Percentiles rank a stretch among this genome's conserved stretches.
Evolutionary conservation across 108 stramenopile genomes (phyloP).

Genomic region (Fragilariopsis cylindrus): DNA sequence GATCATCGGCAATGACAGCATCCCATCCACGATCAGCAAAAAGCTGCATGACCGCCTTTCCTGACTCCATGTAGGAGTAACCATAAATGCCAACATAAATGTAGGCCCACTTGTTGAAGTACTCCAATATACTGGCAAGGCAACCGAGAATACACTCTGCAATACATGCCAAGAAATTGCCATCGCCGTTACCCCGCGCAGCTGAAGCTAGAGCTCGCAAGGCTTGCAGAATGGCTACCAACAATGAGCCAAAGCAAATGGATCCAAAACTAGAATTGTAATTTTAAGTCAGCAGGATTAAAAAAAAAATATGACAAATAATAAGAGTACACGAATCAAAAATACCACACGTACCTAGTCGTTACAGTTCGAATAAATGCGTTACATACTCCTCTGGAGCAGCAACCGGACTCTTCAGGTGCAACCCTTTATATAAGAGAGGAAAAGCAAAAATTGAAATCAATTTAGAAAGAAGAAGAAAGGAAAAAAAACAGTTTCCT

Average conservation of each 20-base stretch:
- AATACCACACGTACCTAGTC: conserved; percentile 3
- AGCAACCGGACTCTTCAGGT: conserved; percentile 64
- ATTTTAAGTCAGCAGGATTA: no score
- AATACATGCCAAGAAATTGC: conserved; percentile 51
- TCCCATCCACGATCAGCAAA: conserved; percentile 92
- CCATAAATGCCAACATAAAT: conserved; percentile 86
- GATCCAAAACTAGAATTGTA: conserved; percentile 68
- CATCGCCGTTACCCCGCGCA: conserved; percentile 60
- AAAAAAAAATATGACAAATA: no score
- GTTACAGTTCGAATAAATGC: conserved; percentile 72
- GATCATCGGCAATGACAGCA: conserved; percentile 90
- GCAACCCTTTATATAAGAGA: conserved; percentile 73
- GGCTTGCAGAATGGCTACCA: conserved; percentile 88
- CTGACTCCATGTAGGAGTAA: conserved; percentile 78
- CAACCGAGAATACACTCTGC: conserved; percentile 68
- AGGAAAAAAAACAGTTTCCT: no score
- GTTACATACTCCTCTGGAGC: conserved; percentile 61
- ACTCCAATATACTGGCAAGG: conserved; percentile 59
- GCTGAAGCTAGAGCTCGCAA: conserved; percentile 54
- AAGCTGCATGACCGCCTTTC: conserved; percentile 76
- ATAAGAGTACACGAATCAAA: no score
- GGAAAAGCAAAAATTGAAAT: no score
- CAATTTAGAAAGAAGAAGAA: no score
- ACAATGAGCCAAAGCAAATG: conserved; percentile 88
- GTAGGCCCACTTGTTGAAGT: conserved; percentile 91